A percentile compares a stretch with the other conserved stretches of the same genome.
Evolutionary conservation across 1,284 basidiomycete species (phyloP).

Genomic region (Microbotryum saponariae): DNA sequence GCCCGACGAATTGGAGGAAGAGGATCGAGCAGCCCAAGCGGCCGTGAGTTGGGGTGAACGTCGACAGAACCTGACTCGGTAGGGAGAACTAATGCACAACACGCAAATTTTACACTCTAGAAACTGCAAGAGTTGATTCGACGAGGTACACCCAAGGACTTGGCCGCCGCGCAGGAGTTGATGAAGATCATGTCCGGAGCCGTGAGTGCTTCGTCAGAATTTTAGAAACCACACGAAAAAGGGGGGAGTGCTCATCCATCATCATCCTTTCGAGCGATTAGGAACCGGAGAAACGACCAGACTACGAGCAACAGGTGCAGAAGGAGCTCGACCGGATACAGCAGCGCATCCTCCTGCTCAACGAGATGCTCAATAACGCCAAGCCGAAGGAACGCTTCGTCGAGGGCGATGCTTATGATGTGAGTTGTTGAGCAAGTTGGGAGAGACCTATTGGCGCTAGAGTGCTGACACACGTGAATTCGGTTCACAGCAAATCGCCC

Average conservation of each 20-base stretch:
- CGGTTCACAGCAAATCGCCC: constrained; percentile 69
- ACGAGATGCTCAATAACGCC: constrained; percentile 94
- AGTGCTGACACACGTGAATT: background rate
- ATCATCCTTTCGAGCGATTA: constrained; percentile 24
- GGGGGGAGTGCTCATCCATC: background rate
- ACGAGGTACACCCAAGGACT: constrained; percentile 86
- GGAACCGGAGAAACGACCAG: constrained; percentile 86
- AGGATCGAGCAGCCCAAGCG: constrained; percentile 88
- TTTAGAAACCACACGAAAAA: background rate
- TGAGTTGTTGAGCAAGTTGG: constrained; percentile 41
- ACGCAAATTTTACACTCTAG: constrained; percentile 32
- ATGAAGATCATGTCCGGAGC: constrained; percentile 96
- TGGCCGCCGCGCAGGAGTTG: constrained; percentile 91
- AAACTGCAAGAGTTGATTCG: constrained; percentile 98
- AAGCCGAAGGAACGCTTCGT: constrained; percentile 49
- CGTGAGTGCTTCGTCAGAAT: constrained; percentile 38
- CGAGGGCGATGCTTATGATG: constrained; percentile 85
- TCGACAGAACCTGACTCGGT: background rate
- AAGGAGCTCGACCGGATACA: constrained; percentile 91
- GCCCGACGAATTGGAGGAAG: constrained; percentile 91
- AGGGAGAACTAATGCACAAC: background rate
- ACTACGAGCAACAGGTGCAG: constrained; percentile 81
- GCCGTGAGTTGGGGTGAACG: constrained; percentile 49
- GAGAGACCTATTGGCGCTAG: background rate
- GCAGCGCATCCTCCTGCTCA: constrained; percentile 83